A percentile compares a stretch with the other conserved stretches of the same genome.
phyloP scores from a whole-genome alignment of 257 asterid genomes.

The Petrea volubilis region DNA sequence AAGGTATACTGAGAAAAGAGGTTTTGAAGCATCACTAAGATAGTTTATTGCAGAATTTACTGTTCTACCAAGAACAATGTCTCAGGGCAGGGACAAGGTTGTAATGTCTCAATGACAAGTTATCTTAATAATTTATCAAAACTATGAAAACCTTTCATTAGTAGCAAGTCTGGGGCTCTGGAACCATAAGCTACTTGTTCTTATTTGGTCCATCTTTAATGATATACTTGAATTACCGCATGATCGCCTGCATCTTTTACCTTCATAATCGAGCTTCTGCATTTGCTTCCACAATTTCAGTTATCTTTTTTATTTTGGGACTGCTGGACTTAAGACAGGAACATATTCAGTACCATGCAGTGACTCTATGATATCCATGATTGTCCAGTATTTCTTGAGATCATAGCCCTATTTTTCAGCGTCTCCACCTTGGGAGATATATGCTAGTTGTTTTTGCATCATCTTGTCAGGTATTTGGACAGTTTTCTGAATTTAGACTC shows the following conservation, averaged over 20 bases:
- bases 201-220: too few species aligned
- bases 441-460: neutral
- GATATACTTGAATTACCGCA: neutral
- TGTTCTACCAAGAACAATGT: neutral
- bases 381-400: neutral
- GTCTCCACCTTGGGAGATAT: neutral
- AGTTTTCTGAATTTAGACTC: neutral
- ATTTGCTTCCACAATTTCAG: neutral
- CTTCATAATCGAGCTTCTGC: neutral
- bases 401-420: neutral
- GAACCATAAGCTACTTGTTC: neutral
- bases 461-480: neutral
- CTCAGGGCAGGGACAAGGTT: neutral
- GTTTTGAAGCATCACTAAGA: neutral
- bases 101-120: neutral
- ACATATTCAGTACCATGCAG: neutral
- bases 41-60: neutral
- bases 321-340: neutral
- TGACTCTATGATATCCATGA: neutral
- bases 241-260: neutral
- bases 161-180: neutral
- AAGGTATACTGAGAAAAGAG: neutral
- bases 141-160: neutral
- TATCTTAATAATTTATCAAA: neutral
- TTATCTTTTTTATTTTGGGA: neutral